These are phyloP conservation scores for Coniosporium apollinis DNA, from an alignment of 495 filamentous ascomycete genomes.

Conservation along the genomic window DNA sequence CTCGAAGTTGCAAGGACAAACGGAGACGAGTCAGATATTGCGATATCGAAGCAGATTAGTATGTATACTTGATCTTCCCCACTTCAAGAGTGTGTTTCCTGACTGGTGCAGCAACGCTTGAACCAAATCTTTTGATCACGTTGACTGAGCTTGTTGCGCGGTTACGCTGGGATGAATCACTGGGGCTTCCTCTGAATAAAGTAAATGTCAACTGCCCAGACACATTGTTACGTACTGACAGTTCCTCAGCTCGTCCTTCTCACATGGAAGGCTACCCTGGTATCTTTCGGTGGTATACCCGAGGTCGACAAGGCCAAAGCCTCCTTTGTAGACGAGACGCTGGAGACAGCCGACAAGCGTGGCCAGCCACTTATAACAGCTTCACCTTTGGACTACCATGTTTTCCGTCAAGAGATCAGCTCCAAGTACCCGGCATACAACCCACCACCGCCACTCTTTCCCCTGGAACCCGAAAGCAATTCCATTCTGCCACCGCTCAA, in stretches of 20 bases:
- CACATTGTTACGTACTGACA: slow-evolving; percentile 4
- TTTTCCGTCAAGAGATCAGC: slow-evolving; percentile 93
- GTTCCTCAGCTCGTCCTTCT: slow-evolving; percentile 46
- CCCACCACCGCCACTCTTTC: slow-evolving; percentile 67
- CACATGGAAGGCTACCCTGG: slow-evolving; percentile 78
- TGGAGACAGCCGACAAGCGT: slow-evolving; percentile 21
- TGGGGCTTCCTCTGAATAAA: slow-evolving; percentile 44
- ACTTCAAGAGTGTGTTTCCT: too few species aligned
- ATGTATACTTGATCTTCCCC: too few species aligned
- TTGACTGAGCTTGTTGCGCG: slow-evolving; percentile 59
- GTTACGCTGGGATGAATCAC: slow-evolving; percentile 74
- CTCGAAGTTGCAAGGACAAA: slow-evolving; percentile 21
- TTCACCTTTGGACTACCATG: slow-evolving; percentile 87
- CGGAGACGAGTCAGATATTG: slow-evolving; percentile 12
- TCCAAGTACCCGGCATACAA: slow-evolving; percentile 97
- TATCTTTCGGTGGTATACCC: slow-evolving; percentile 61
- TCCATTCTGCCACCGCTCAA: slow-evolving; percentile 76
- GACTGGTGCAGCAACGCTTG: slow-evolving; percentile 21
- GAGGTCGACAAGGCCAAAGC: slow-evolving; percentile 60
- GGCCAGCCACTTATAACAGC: slow-evolving; percentile 58
- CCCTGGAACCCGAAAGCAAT: slow-evolving; percentile 76
- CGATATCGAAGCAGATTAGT: slow-evolving; percentile 11
- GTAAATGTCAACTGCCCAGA: slow-evolving; percentile 7
- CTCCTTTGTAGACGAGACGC: slow-evolving; percentile 33
- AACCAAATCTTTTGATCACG: slow-evolving; percentile 53